These are phyloP conservation scores for Boletellus ananiceps DNA, from an alignment of 768 basidiomycete genomes.

Conservation along the genomic window DNA sequence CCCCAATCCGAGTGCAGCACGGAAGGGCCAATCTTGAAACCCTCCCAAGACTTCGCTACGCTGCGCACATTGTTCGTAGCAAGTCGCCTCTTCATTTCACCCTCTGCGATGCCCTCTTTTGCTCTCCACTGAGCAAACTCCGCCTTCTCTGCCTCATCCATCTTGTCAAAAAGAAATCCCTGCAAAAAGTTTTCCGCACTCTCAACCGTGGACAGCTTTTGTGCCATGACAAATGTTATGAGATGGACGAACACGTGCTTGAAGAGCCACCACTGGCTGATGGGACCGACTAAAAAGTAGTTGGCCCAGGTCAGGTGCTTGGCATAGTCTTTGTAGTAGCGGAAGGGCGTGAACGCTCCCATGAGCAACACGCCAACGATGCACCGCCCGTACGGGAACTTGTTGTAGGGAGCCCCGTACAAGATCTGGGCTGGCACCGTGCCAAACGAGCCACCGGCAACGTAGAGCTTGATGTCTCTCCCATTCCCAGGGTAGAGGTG, in stretches of 20 bases:
- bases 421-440: conserved; percentile 53
- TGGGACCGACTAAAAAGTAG: conserved; percentile 46
- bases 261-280: conserved; percentile 39
- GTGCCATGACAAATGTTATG: conserved; percentile 28
- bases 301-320: conserved; percentile 42
- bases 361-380: conserved; percentile 47
- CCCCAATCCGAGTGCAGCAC: conserved; percentile 52
- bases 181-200: conserved; percentile 41
- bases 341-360: conserved; percentile 44
- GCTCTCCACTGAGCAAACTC: conserved; percentile 39
- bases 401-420: conserved; percentile 46
- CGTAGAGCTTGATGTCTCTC: conserved; percentile 40
- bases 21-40: conserved; percentile 41
- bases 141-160: conserved; percentile 34
- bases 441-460: conserved; percentile 53
- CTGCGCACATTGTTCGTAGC: conserved; percentile 43
- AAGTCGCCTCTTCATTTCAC: conserved; percentile 39
- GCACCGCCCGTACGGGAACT: conserved; percentile 46
- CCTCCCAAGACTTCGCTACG: conserved; percentile 47
- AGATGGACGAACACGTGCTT: conserved; percentile 31
- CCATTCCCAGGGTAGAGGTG: conserved; percentile 44
- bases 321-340: conserved; percentile 42
- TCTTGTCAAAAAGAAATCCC: conserved; percentile 35
- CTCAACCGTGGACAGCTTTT: conserved; percentile 36
- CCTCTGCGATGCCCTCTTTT: conserved; percentile 37